Percentiles rank a stretch among this genome's conserved stretches.
These are phyloP conservation scores for Mycena galericulata DNA, from an alignment of 768 basidiomycete species.

Conservation along the genomic window DNA sequence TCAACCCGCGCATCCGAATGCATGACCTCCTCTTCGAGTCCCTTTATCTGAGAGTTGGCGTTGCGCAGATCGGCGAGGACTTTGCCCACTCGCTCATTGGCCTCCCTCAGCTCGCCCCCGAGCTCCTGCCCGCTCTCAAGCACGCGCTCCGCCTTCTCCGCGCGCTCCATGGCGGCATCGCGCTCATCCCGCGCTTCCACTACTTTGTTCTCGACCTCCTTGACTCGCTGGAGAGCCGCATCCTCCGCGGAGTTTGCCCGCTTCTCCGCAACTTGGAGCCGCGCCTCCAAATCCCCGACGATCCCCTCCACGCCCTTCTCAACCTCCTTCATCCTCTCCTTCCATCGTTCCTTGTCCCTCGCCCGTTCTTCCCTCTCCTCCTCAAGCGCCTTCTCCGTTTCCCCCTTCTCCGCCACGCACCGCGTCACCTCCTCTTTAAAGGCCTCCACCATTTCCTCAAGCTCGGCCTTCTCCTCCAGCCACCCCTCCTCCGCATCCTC, in stretches of 20 bases:
- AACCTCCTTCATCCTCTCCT: slow-evolving; percentile 76
- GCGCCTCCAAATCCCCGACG: slow-evolving; percentile 72
- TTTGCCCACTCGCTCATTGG: slow-evolving; percentile 69
- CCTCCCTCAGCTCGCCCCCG: slow-evolving; percentile 73
- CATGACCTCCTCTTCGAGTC: slow-evolving; percentile 71
- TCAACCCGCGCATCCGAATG: slow-evolving; percentile 63
- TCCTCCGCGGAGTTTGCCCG: slow-evolving; percentile 55
- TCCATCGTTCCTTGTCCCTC: slow-evolving; percentile 78
- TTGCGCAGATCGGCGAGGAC: slow-evolving; percentile 70
- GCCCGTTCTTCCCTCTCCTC: slow-evolving; percentile 69
- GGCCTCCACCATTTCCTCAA: slow-evolving; percentile 64
- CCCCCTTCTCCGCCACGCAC: slow-evolving; percentile 59
- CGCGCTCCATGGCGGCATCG: slow-evolving; percentile 68
- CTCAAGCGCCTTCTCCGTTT: slow-evolving; percentile 59
- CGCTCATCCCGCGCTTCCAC: slow-evolving; percentile 62
- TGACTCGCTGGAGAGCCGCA: slow-evolving; percentile 49
- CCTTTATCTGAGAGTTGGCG: slow-evolving; percentile 68
- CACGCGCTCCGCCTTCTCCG: slow-evolving; percentile 71
- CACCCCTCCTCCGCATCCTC: slow-evolving; percentile 76
- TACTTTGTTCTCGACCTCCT: slow-evolving; percentile 61
- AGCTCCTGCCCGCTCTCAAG: slow-evolving; percentile 76
- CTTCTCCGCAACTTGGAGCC: slow-evolving; percentile 64
- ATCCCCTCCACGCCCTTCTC: slow-evolving; percentile 77
- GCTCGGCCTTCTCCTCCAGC: slow-evolving; percentile 76
- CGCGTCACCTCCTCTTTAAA: slow-evolving; percentile 63